Conservation (phyloP, 345 rosid genomes). For the Citrus cavaleriei region DNA sequence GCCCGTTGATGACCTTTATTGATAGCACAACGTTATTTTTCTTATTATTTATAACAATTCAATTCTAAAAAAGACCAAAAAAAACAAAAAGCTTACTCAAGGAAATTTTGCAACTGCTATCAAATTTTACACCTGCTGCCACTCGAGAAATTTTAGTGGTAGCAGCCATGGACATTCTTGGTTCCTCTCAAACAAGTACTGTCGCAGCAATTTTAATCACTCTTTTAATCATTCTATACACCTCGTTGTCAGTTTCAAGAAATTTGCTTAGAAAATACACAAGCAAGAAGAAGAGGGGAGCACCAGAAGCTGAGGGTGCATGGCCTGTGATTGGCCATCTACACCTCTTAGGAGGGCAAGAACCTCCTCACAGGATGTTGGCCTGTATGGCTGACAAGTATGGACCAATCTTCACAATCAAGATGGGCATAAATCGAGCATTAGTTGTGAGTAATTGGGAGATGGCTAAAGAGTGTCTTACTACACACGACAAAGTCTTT, state of each 20-base stretch:
- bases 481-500: slow-evolving; percentile 25
- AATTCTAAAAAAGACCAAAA: no score
- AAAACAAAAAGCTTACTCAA: no score
- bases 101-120: no score
- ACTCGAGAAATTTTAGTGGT: no score
- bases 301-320: slow-evolving; percentile 25
- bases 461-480: slow-evolving; percentile 29
- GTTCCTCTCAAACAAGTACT: background rate
- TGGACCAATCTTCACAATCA: slow-evolving; percentile 35
- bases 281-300: background rate
- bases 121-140: no score
- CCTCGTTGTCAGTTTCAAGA: background rate
- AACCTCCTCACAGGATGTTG: slow-evolving; percentile 22
- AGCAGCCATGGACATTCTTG: background rate
- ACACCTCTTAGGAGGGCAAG: slow-evolving; percentile 24
- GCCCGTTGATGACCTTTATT: no score
- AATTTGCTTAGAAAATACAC: background rate
- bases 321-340: slow-evolving; percentile 49
- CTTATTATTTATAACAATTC: no score
- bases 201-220: background rate
- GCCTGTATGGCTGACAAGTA: slow-evolving; percentile 30
- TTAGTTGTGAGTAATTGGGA: slow-evolving; percentile 30
- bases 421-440: slow-evolving; percentile 20
- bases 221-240: background rate
- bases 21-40: no score